Evolutionary conservation across 257 asterid genomes (phyloP), one percentile per base, ranked within the genome.

Genomic region (Salvia miltiorrhiza): DNA sequence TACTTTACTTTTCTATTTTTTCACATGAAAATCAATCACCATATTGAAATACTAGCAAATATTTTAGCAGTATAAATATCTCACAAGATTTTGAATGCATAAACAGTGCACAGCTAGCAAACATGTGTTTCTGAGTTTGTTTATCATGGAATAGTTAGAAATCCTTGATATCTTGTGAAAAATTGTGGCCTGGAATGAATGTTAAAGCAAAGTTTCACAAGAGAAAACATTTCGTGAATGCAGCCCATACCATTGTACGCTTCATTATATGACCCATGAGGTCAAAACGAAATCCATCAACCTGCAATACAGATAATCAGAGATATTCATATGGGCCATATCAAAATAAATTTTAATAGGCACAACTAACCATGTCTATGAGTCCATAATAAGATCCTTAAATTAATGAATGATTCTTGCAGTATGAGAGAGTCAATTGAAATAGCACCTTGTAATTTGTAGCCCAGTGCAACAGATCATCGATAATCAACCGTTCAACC

Each of bases 191-290:
- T 59, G 16, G 35, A 70, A 21, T 47, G 70, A n/a, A n/a, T n/a
- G 26, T 35, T 48, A 58, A 55, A 54, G 49, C 35, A 47, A 10
- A 21, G 54, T 53, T 47, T 40, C 50, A 41, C 40, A 2, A 61
- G 24, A 49, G 6, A 24, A 75, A 37, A 17, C n/a, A 47, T 53
- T 17, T 47, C 39, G 47, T 5, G 57, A 69, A 62, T 20, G 47
- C 72, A 73, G 60, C 16, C 12, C 86, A 47, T 84, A 93, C 98
- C 98, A 90, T 90, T 52, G 97, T 84, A 47, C 73, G 83, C 74
- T 93, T 90, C 98, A 93, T 93, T 63, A 93, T 77, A 76, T 93
- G 97, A 16, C 98, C 98, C 98, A 93, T 93, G 63, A 93, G 89
- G 81, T 93, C 98, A 81, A 93, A 93, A 37, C 98, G 95, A 69